Percentiles rank a stretch among this genome's conserved stretches.
These are phyloP conservation scores for Curvularia hawaiiensis DNA, from an alignment of 2,329 filamentous ascomycete genomes.

Conservation along the genomic window DNA sequence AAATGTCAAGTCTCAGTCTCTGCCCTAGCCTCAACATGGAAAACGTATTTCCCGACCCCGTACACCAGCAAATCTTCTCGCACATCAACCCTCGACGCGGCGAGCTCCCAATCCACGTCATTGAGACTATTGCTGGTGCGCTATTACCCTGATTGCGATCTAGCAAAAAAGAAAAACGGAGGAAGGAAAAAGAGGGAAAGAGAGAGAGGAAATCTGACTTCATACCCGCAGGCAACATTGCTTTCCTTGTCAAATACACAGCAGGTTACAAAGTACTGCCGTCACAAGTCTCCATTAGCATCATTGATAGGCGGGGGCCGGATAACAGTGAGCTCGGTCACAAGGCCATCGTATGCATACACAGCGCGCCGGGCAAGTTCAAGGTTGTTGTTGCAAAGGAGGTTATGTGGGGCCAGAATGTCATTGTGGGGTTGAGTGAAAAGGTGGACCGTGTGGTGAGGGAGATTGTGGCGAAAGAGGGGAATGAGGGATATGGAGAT, in stretches of 20 bases:
- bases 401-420: conserved; percentile 4
- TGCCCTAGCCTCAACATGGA: neutral
- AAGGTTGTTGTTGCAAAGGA: conserved; percentile 6
- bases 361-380: conserved; percentile 6
- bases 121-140: conserved; percentile 7
- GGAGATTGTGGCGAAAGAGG: conserved; percentile 2
- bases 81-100: conserved; percentile 5
- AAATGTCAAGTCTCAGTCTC: neutral
- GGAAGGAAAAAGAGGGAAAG: neutral
- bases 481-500: conserved; percentile 5
- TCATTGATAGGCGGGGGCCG: conserved; percentile 9
- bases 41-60: conserved; percentile 1
- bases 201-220: neutral
- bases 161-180: neutral
- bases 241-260: conserved; percentile 13
- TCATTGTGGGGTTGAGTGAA: conserved; percentile 7
- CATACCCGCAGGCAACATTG: conserved; percentile 5
- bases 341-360: conserved; percentile 11
- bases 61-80: conserved; percentile 12
- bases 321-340: conserved; percentile 9
- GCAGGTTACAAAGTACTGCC: conserved; percentile 1
- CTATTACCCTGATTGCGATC: neutral
- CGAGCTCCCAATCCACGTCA: conserved; percentile 1
- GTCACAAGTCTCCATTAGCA: conserved; percentile 6
- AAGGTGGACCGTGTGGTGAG: conserved; percentile 11